Evolutionary conservation across 257 asterid species (phyloP), one percentile per base, ranked within the genome.

Genomic region (Coffea eugenioides): DNA sequence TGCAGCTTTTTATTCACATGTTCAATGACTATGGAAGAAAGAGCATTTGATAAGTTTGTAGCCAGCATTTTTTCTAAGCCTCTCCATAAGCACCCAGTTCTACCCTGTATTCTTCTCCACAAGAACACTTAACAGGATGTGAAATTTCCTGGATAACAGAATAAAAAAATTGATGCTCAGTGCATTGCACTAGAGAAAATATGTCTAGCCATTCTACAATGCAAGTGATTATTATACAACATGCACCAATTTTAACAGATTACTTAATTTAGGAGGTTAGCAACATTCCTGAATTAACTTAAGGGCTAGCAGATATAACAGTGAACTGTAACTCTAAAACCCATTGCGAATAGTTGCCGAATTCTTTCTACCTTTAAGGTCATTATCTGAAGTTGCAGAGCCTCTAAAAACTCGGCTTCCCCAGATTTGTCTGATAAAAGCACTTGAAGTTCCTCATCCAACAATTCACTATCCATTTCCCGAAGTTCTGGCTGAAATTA

Each of bases 361-460:
- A 23, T 59, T 59, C 45, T 75, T 71, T 68, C 78, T 73, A 95
- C 98, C 90, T 90, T 89, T 79, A 95, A 59, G 87, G 85, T 88
- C 84, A 57, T 83, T 68, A 91, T 90, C 91, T 93, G 95, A 82
- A 82, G 90, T 82, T 89, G 92, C 83, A 93, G 87, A 71, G 99
- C 90, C 72, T 92, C 90, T 88, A 90, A 82, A 81, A 86, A 92
- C 87, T 89, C 92, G 43, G 88, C 83, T 88, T 89, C 94, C 90
- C 91, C 94, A 82, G 83, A 86, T 86, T 90, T 94, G 85, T 91
- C 96, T 61, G 91, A 90, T 78, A 84, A 78, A 75, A 91, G 93
- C 69, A 91, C 97, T 81, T 86, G 91, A 78, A 88, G 89, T 92
- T 91, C 97, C 80, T 87, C 92, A 70, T 89, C 84, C 89, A 95